A percentile compares a stretch with the other conserved stretches of the same genome.
Evolutionary conservation across 2,329 filamentous ascomycete species (phyloP).

Genomic region (Helotiales sp.): DNA sequence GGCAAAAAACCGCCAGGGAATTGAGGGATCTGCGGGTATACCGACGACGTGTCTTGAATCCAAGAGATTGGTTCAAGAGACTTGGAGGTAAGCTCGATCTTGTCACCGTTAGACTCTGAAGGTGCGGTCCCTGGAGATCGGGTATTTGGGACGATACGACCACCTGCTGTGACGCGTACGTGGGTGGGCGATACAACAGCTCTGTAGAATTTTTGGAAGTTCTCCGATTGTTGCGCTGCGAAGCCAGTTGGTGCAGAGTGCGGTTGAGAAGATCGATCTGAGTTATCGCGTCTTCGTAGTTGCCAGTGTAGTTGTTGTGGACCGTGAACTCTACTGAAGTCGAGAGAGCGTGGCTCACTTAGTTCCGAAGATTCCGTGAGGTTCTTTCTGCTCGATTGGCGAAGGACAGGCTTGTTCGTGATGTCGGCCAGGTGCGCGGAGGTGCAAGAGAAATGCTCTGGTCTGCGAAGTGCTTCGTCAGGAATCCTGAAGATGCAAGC

Average conservation of each 20-base stretch:
- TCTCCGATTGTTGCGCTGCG: slow-evolving; percentile 62
- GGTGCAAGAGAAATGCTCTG: slow-evolving; percentile 32
- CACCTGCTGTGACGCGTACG: slow-evolving; percentile 69
- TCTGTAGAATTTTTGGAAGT: slow-evolving; percentile 71
- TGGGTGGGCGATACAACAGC: slow-evolving; percentile 71
- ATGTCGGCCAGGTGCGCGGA: slow-evolving; percentile 32
- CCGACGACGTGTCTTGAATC: slow-evolving; percentile 17
- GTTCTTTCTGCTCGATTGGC: slow-evolving; percentile 18
- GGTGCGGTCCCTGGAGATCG: slow-evolving; percentile 45
- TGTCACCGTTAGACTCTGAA: slow-evolving; percentile 39
- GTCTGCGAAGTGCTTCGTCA: slow-evolving; percentile 33
- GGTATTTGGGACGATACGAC: slow-evolving; percentile 69
- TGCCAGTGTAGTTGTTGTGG: slow-evolving; percentile 37
- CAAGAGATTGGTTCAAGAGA: slow-evolving; percentile 12
- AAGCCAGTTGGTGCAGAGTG: slow-evolving; percentile 59
- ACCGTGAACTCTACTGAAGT: slow-evolving; percentile 18
- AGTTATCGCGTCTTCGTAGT: slow-evolving; percentile 39
- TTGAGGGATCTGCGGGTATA: slow-evolving; percentile 25
- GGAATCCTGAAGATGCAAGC: slow-evolving; percentile 37
- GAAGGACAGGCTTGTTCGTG: slow-evolving; percentile 26
- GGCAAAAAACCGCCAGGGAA: slow-evolving; percentile 28
- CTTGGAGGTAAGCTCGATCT: not conserved
- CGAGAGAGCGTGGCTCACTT: slow-evolving; percentile 22
- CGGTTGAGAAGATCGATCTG: slow-evolving; percentile 45
- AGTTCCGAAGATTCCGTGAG: slow-evolving; percentile 32